A percentile compares a stretch with the other conserved stretches of the same genome.
phyloP scores from a whole-genome alignment of 169 alveolate genomes.

The Plasmodium falciparum region DNA sequence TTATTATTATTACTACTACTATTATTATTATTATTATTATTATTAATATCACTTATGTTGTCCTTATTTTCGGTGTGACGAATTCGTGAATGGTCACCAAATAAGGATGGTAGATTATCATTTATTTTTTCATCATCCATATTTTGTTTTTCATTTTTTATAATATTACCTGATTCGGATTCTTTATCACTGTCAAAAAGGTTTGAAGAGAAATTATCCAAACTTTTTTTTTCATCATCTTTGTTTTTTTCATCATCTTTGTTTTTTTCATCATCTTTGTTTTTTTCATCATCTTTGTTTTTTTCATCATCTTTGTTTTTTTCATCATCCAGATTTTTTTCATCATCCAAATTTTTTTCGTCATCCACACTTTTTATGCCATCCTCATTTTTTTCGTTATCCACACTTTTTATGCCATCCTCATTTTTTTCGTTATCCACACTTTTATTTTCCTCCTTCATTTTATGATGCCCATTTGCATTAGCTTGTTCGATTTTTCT shows the following conservation, averaged over 20 bases:
- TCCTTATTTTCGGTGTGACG: not conserved
- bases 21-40: not conserved
- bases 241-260: not conserved
- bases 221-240: not conserved
- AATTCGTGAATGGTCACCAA: too few relatives aligned
- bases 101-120: too few relatives aligned
- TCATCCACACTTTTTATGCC: not conserved
- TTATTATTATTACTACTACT: constrained; percentile 12
- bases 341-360: not conserved
- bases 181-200: constrained; percentile 29
- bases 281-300: not conserved
- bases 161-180: constrained; percentile 74
- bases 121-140: not conserved
- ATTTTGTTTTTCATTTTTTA: constrained; percentile 14
- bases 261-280: not conserved
- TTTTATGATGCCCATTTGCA: constrained; percentile 20
- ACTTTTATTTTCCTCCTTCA: constrained; percentile 16
- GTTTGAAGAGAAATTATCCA: constrained; percentile 13
- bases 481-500: not conserved
- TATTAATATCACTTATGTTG: not conserved
- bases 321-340: not conserved
- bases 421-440: constrained; percentile 18
- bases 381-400: not conserved
- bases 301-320: not conserved
- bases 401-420: not conserved